Percentiles rank a stretch among this genome's conserved stretches.
phyloP scores from a whole-genome alignment of 139 green algal genomes.

The Limnomonas spitsbergensis region DNA sequence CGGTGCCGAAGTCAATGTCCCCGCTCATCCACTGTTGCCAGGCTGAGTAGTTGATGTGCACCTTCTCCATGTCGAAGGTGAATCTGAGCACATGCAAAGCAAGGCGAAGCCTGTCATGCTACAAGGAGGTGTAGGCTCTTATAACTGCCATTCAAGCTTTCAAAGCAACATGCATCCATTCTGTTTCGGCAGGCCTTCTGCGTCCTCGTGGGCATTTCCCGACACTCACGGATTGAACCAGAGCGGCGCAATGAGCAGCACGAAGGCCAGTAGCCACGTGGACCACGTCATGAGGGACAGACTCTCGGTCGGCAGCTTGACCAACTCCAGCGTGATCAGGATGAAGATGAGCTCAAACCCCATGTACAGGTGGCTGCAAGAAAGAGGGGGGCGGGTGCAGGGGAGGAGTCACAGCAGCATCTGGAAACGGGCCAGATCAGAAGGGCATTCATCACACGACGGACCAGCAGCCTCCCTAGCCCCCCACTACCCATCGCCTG shows the following conservation, averaged over 20 bases:
- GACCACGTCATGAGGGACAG: conserved; percentile 40
- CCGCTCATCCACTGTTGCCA: conserved; percentile 50
- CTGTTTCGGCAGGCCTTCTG: no score
- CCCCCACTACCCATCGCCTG: no score
- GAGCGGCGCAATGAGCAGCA: conserved; percentile 41
- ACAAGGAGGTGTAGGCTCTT: no score
- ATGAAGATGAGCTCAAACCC: conserved; percentile 47
- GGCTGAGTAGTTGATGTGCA: conserved; percentile 29
- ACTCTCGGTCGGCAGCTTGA: conserved; percentile 27
- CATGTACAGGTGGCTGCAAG: conserved; percentile 41
- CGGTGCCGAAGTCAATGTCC: conserved; percentile 40
- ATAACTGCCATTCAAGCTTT: no score
- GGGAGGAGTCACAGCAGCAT: no score
- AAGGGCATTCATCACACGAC: no score
- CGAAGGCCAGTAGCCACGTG: conserved; percentile 39
- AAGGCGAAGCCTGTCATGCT: no score
- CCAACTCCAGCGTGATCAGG: conserved; percentile 32
- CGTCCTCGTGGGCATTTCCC: no score
- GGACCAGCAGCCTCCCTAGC: no score
- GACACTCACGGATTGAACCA: conserved; percentile 48
- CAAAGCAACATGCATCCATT: no score
- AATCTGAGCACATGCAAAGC: conserved; percentile 6
- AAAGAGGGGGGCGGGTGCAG: no score
- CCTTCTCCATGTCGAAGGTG: conserved; percentile 47
- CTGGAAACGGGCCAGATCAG: no score